Conservation (phyloP, 1,284 basidiomycete genomes). For the Ustilago curta region DNA sequence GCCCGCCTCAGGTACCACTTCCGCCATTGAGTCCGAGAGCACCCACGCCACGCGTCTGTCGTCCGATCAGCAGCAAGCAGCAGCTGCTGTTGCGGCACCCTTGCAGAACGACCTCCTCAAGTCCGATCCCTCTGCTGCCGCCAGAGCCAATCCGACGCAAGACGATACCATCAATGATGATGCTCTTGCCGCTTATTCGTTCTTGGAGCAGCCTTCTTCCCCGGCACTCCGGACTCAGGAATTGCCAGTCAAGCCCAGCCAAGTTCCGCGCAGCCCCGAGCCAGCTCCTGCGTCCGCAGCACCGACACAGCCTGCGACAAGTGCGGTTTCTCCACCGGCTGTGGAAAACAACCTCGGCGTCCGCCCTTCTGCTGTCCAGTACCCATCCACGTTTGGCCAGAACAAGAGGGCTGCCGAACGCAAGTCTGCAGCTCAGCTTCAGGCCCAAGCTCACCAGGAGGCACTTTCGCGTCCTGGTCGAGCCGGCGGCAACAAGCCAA, state of each 20-base stretch:
- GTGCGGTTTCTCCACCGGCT: conserved; percentile 4
- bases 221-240: conserved; percentile 36
- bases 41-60: conserved; percentile 39
- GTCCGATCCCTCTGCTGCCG: conserved; percentile 2
- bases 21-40: conserved; percentile 38
- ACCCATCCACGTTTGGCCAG: conserved; percentile 63
- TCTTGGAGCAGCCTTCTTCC: conserved; percentile 61
- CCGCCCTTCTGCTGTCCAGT: conserved; percentile 30
- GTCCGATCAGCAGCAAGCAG: conserved; percentile 26
- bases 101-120: conserved; percentile 12
- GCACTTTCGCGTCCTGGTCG: conserved; percentile 57
- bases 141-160: conserved; percentile 13
- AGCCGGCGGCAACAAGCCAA: conserved; percentile 43
- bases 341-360: conserved; percentile 18
- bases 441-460: conserved; percentile 61
- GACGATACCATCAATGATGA: conserved; percentile 56
- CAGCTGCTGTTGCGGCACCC: conserved; percentile 6
- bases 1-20: conserved; percentile 33
- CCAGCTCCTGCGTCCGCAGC: background rate
- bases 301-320: conserved; percentile 1
- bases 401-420: conserved; percentile 59
- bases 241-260: conserved; percentile 6
- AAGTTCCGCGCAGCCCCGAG: conserved; percentile 21
- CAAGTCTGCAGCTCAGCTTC: conserved; percentile 61
- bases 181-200: conserved; percentile 62